Percentiles rank a stretch among this genome's conserved stretches.
These are phyloP conservation scores for Ceratobasidium sp. DNA, from an alignment of 1,284 basidiomycete genomes.

Conservation along the genomic window DNA sequence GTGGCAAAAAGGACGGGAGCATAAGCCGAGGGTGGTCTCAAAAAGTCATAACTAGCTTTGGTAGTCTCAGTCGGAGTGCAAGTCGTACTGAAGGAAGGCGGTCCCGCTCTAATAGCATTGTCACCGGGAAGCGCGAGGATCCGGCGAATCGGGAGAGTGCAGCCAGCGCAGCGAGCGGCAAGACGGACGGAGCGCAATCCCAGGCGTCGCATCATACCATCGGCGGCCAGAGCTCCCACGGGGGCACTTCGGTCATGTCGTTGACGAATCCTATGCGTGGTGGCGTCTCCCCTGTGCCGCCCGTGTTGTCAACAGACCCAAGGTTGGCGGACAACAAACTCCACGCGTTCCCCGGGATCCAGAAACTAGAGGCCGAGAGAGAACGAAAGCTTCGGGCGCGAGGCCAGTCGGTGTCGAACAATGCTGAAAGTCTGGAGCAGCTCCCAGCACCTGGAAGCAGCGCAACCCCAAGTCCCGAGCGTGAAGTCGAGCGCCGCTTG, in stretches of 20 bases:
- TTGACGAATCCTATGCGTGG: slow-evolving; percentile 56
- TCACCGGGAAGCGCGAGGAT: slow-evolving; percentile 57
- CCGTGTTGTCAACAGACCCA: slow-evolving; percentile 64
- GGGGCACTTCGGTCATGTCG: slow-evolving; percentile 28
- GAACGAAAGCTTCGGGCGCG: slow-evolving; percentile 55
- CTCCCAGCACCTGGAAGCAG: not conserved
- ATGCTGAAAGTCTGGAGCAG: slow-evolving; percentile 26
- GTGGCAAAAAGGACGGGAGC: slow-evolving; percentile 22
- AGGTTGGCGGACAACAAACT: slow-evolving; percentile 78
- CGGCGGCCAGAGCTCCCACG: slow-evolving; percentile 22
- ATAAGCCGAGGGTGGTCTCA: slow-evolving; percentile 14
- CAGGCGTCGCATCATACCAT: slow-evolving; percentile 48
- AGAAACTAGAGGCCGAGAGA: slow-evolving; percentile 65
- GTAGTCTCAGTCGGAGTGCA: slow-evolving; percentile 20
- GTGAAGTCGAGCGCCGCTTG: slow-evolving; percentile 59
- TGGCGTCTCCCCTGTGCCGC: slow-evolving; percentile 71
- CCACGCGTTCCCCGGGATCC: slow-evolving; percentile 86
- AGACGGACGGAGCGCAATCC: slow-evolving; percentile 51
- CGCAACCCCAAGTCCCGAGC: slow-evolving; percentile 31
- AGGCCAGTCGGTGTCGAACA: slow-evolving; percentile 25
- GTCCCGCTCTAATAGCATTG: slow-evolving; percentile 75
- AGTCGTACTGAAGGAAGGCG: slow-evolving; percentile 61
- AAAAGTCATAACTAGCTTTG: slow-evolving; percentile 28
- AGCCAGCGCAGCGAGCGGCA: slow-evolving; percentile 65
- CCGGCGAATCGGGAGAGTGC: slow-evolving; percentile 74